A percentile compares a stretch with the other conserved stretches of the same genome.
These are phyloP conservation scores for Fusarium buxicola DNA, from an alignment of 2,329 filamentous ascomycete species.

Conservation along the genomic window DNA sequence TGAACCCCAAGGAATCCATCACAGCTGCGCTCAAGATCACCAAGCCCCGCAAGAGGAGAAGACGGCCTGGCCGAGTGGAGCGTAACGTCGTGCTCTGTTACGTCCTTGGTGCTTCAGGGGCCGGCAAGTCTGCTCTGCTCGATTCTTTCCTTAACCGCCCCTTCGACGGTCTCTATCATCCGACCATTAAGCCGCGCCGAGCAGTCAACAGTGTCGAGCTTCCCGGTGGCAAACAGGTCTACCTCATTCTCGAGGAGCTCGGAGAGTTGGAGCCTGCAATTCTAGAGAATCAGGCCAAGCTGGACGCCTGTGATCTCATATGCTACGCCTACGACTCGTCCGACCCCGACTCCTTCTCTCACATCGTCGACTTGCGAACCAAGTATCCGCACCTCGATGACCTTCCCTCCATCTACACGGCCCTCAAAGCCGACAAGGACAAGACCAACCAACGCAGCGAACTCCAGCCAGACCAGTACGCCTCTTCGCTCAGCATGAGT, in stretches of 20 bases:
- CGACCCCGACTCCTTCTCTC: conserved; percentile 93
- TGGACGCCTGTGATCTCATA: conserved; percentile 92
- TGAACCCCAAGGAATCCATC: conserved; percentile 79
- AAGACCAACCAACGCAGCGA: conserved; percentile 96
- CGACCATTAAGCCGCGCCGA: conserved; percentile 93
- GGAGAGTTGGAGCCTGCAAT: conserved; percentile 96
- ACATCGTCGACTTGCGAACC: conserved; percentile 84
- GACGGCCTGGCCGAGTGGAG: conserved; percentile 85
- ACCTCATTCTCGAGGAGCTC: conserved; percentile 94
- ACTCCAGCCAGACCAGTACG: conserved; percentile 92
- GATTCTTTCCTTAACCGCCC: conserved; percentile 92
- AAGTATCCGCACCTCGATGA: conserved; percentile 87
- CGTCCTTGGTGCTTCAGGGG: conserved; percentile 84
- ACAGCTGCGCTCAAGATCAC: conserved; percentile 92
- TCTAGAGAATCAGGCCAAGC: conserved; percentile 88
- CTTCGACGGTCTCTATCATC: conserved; percentile 85
- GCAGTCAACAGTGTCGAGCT: conserved; percentile 97
- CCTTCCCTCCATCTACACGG: conserved; percentile 91
- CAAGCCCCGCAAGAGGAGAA: conserved; percentile 87
- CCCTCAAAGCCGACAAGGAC: conserved; percentile 93
- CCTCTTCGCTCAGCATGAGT: conserved; percentile 84
- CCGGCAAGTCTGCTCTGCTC: conserved; percentile 91
- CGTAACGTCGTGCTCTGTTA: conserved; percentile 96
- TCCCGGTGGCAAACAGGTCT: conserved; percentile 95
- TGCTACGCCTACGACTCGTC: conserved; percentile 98